Base-by-base conservation (phyloP, 495 filamentous ascomycete species). In the Talaromyces thailandensis region DNA sequence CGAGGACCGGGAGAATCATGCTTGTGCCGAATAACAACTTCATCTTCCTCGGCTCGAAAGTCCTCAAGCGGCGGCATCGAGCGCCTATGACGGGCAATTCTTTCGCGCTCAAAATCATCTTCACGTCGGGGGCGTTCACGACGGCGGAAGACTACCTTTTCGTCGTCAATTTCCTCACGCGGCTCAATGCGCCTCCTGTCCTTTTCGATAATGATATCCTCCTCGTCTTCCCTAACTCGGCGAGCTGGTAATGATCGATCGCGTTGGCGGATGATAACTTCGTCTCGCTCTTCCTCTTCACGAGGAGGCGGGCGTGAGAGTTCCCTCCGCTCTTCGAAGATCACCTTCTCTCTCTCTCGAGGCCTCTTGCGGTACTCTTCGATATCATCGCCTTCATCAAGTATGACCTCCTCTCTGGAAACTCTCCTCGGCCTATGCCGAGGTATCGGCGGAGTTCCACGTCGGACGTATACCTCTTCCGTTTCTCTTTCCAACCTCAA, bases 381-480 rank as follows among this genome's bases (percentile, higher is more conserved):
- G 14, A 60, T 62, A 23, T 62, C 52, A 23, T 55, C 45, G 11
- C 25, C 25, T 55, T 53, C 51, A 8, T 69, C 67, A 16, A 71
- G 35, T 37, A 65, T 58, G 11, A 69, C 69, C 51, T 71, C 67
- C 14, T 68, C 66, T 4, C 57, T 60, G 18, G 57, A 60, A 65
- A 62, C 12, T 60, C 56, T 53, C 64, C 65, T 23, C 62, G 64
- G 1, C 62, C 65, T 14, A 67, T 45, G 8, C 58, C 65, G 9
- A 64, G 70, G 25, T 64, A 35, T 24, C 58, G 51, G 28, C 62
- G 66, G 56, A 35, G 60, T 40, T 63, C 3, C 51, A 12, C 31
- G 68, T 21, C 70, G 70, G 11, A 65, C 55, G 29, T 69, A 73
- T 5, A 64, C 61, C 31, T 75, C 71, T 23, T 76, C 69, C n/a